Evolutionary conservation across 23 red algal species (phyloP), one percentile per base, ranked within the genome.

Genomic region (Gracilaria caudata): DNA sequence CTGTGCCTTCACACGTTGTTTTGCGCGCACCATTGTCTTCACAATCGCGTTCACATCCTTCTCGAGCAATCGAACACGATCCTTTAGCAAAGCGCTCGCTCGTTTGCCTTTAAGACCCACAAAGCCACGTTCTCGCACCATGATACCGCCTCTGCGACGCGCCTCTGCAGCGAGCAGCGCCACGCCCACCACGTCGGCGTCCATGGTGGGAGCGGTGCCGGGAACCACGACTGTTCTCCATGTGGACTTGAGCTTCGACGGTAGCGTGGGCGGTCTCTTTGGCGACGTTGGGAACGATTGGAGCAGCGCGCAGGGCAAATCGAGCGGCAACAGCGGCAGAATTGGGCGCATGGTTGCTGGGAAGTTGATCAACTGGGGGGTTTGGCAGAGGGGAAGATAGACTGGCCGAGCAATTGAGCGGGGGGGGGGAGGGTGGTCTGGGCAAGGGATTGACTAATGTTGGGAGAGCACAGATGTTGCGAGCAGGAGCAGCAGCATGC

Each of bases 81-180:
- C 57, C 8, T 19, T 20, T 11, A 86, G 23, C 63, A 86, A 49
- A 7, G 82, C 59, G 44, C 64, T 73, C 29, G 82, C 82, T 28
- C 43, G 64, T 24, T 55, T 40, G 29, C 82, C 82, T 30, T 74
- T 73, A 6, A 38, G 41, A 3, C 82, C 64, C 9, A 76, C 82
- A 40, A 58, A 74, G 68, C 63, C 56, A 17, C 82, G 82, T 36
- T 86, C 82, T 3, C 82, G 63, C 3, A 73, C 46, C 82, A 86
- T 86, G 65, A 86, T 73, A 7, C 82, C 82, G 64, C 82, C 82
- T 3, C 82, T 37, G 19, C 82, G 82, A 5, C 68, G 64, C 44
- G 64, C 82, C 82, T 86, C 82, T 10, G 82, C 82, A 39, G 82
- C 82, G 25, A 86, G 82, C 11, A 86, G 82, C 30, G 82, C 82